A percentile compares a stretch with the other conserved stretches of the same genome.
phyloP scores from a whole-genome alignment of 2,329 filamentous ascomycete species.

The Epichloe baconii region DNA sequence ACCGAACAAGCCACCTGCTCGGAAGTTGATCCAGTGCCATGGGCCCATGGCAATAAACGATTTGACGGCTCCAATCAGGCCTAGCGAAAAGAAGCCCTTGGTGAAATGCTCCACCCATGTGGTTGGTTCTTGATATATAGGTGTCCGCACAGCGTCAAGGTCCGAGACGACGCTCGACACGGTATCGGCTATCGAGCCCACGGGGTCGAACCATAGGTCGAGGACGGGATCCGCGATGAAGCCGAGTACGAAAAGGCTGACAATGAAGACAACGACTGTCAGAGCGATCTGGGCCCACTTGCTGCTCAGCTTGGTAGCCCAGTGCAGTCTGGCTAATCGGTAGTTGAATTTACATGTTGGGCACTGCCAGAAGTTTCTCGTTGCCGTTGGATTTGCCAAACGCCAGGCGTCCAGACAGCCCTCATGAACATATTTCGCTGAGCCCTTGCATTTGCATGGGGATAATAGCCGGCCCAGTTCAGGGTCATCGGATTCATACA shows the following conservation, averaged over 20 bases:
- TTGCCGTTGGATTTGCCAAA: conserved; percentile 49
- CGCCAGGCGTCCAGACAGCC: conserved; percentile 78
- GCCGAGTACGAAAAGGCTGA: conserved; percentile 68
- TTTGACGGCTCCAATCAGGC: conserved; percentile 74
- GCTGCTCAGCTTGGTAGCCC: conserved; percentile 58
- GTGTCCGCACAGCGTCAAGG: conserved; percentile 20
- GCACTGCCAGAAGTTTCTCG: conserved; percentile 72
- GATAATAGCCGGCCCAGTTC: conserved; percentile 67
- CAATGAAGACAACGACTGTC: conserved; percentile 57
- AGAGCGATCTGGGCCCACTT: conserved; percentile 53
- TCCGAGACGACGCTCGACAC: conserved; percentile 33
- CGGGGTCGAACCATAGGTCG: conserved; percentile 72
- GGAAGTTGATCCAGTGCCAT: conserved; percentile 65
- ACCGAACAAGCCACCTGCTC: conserved; percentile 43
- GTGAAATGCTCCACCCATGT: conserved; percentile 75
- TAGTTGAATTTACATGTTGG: conserved; percentile 81
- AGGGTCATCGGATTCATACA: conserved; percentile 62
- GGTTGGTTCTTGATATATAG: conserved; percentile 34
- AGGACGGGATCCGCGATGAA: conserved; percentile 91
- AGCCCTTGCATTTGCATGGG: conserved; percentile 88
- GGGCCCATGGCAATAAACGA: conserved; percentile 61
- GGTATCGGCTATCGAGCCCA: conserved; percentile 44
- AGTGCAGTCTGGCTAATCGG: conserved; percentile 61
- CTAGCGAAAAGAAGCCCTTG: conserved; percentile 83
- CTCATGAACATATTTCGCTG: conserved; percentile 88